Evolutionary conservation across 2,329 filamentous ascomycete genomes (phyloP).

Genomic region (Ceratocystis lukuohia): DNA sequence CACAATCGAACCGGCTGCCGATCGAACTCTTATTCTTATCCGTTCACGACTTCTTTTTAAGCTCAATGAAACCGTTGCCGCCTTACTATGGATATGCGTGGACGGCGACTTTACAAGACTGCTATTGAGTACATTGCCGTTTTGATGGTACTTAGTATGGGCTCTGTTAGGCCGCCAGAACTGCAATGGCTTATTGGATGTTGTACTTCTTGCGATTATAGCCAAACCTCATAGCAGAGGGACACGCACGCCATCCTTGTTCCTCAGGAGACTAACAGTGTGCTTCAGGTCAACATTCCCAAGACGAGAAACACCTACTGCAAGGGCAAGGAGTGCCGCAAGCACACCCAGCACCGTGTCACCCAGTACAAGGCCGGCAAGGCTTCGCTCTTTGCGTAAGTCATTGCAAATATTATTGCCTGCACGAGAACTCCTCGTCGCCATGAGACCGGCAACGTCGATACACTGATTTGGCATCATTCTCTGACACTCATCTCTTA

Average conservation of each 20-base stretch:
- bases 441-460: not conserved
- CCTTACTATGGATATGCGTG: not conserved
- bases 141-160: not conserved
- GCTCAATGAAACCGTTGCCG: not conserved
- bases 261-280: slow-evolving; percentile 25
- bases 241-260: slow-evolving; percentile 24
- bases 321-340: slow-evolving; percentile 89
- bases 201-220: not conserved
- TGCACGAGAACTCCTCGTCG: no score
- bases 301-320: slow-evolving; percentile 96
- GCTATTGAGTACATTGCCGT: not conserved
- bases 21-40: not conserved
- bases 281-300: slow-evolving; percentile 78
- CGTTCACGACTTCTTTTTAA: no score
- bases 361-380: slow-evolving; percentile 97
- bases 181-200: not conserved
- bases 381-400: slow-evolving; percentile 71
- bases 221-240: slow-evolving; percentile 19
- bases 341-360: slow-evolving; percentile 85
- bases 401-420: not conserved
- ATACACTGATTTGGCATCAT: not conserved
- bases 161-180: not conserved
- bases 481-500: slow-evolving; percentile 9
- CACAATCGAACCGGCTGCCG: slow-evolving; percentile 2
- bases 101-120: not conserved